These are phyloP conservation scores for Aspergillus melleus DNA, from an alignment of 2,329 filamentous ascomycete genomes.

Conservation along the genomic window DNA sequence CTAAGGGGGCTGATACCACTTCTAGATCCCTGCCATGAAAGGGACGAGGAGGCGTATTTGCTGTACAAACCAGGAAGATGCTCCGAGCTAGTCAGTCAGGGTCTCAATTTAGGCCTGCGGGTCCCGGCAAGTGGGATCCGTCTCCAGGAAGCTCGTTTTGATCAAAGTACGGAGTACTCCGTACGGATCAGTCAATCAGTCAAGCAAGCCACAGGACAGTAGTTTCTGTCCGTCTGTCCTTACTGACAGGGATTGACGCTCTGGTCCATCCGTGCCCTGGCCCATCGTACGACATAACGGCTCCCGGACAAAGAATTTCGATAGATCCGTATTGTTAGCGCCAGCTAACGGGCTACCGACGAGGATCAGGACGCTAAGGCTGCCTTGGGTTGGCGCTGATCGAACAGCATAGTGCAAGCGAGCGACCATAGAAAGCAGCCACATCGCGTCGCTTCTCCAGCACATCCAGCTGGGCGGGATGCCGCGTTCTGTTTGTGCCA, in stretches of 20 bases:
- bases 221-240: not conserved
- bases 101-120: not conserved
- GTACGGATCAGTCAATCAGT: not conserved
- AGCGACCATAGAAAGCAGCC: too few relatives aligned
- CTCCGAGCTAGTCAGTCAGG: not conserved
- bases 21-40: too few relatives aligned
- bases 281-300: not conserved
- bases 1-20: not conserved
- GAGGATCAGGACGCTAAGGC: not conserved
- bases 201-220: not conserved
- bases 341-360: not conserved
- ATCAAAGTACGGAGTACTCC: not conserved
- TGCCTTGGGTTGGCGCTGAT: not conserved
- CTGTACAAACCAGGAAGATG: not conserved
- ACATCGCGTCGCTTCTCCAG: not conserved
- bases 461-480: not conserved
- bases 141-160: not conserved
- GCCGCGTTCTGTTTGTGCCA: not conserved
- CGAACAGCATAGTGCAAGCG: too few relatives aligned
- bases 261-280: too few relatives aligned
- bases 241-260: too few relatives aligned
- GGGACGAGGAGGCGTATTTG: too few relatives aligned
- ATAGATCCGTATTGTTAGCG: not conserved
- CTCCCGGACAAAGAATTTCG: not conserved
- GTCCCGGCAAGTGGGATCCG: not conserved